A percentile compares a stretch with the other conserved stretches of the same genome.
Conservation (phyloP, 1,284 basidiomycete species). For the Sanghuangporus sanghuang region DNA sequence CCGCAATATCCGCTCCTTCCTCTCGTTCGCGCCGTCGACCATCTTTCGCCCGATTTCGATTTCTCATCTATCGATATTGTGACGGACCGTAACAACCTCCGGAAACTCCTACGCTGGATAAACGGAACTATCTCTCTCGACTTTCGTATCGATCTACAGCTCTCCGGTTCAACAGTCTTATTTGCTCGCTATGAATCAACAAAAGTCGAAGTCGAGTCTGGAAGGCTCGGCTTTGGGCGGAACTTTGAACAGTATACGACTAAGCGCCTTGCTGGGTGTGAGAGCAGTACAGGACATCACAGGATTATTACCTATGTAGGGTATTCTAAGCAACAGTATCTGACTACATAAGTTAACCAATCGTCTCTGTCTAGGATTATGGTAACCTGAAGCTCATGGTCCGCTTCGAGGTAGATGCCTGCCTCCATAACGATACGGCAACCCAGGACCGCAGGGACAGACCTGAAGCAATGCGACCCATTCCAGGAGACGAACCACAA, state of each 20-base stretch:
- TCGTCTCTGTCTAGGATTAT: conserved; percentile 23
- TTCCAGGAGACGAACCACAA: conserved; percentile 1
- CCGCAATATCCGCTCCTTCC: conserved; percentile 28
- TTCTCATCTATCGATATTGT: conserved; percentile 29
- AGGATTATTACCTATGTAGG: conserved; percentile 35
- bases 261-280: conserved; percentile 25
- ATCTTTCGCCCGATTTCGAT: conserved; percentile 26
- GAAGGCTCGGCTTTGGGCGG: conserved; percentile 26
- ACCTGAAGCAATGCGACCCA: conserved; percentile 19
- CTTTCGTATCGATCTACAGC: conserved; percentile 34
- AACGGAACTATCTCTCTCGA: conserved; percentile 18
- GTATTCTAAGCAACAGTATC: neutral
- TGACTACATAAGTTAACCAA: neutral
- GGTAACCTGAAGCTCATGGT: conserved; percentile 30
- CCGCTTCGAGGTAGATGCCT: conserved; percentile 31
- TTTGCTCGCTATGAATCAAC: conserved; percentile 20
- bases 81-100: conserved; percentile 32
- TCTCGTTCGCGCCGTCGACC: conserved; percentile 30
- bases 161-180: conserved; percentile 21
- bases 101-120: conserved; percentile 32
- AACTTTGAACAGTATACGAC: conserved; percentile 31
- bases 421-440: conserved; percentile 17
- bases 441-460: conserved; percentile 11
- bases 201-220: neutral
- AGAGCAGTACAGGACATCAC: conserved; percentile 30